phyloP scores from a whole-genome alignment of 805 yeast species.

The Saturnispora saitoi region DNA sequence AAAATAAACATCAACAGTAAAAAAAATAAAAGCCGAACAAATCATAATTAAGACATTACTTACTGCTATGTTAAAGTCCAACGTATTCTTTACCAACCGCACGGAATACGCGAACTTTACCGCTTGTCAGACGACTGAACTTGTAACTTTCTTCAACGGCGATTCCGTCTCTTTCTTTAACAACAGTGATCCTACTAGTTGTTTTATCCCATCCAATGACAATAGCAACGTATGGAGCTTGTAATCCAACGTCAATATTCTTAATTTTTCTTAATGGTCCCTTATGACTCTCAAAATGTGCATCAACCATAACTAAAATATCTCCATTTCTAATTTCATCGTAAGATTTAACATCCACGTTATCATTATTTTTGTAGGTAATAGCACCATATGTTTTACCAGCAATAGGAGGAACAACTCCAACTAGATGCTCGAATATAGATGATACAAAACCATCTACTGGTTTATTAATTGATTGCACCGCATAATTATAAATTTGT shows the following conservation, averaged over 20 bases:
- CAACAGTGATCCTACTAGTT: conserved; percentile 62
- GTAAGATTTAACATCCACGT: conserved; percentile 39
- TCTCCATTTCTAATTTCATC: conserved; percentile 80
- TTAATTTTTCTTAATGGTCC: conserved; percentile 28
- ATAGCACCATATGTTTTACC: conserved; percentile 65
- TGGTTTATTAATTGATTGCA: conserved; percentile 20
- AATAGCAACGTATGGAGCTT: conserved; percentile 47
- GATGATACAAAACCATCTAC: conserved; percentile 29
- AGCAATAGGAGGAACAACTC: conserved; percentile 41
- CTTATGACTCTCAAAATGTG: conserved; percentile 60
- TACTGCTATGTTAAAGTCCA: conserved; percentile 23
- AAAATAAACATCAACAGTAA: background rate
- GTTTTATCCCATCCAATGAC: conserved; percentile 66
- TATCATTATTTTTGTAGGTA: conserved; percentile 50
- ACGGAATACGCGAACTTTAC: conserved; percentile 74
- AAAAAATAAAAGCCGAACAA: background rate
- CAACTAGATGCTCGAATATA: conserved; percentile 31
- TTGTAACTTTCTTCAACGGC: conserved; percentile 56
- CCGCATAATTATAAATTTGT: conserved; percentile 38
- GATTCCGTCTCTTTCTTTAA: conserved; percentile 46
- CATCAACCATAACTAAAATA: conserved; percentile 65
- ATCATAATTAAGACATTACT: background rate
- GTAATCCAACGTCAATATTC: conserved; percentile 46
- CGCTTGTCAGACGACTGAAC: conserved; percentile 65
- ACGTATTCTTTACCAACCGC: conserved; percentile 64